Conservation (phyloP, 257 asterid species). For the Prunella vulgaris region DNA sequence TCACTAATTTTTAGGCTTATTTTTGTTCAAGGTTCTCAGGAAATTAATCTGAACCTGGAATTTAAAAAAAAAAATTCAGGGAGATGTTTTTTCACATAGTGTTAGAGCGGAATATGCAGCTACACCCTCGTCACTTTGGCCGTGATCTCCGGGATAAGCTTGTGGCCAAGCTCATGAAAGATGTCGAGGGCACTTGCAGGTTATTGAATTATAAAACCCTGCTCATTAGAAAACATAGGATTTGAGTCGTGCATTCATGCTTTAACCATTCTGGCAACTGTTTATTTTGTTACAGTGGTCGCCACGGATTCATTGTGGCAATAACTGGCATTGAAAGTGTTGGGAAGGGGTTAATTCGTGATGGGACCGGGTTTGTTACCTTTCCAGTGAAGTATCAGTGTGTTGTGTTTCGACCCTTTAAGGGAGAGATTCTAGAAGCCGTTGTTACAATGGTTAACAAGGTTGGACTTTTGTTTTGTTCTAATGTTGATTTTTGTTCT, state of each 20-base stretch:
- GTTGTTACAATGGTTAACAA: conserved; percentile 98
- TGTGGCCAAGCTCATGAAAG: conserved; percentile 90
- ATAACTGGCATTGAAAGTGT: conserved; percentile 89
- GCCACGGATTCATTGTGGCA: conserved; percentile 93
- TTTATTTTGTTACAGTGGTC: conserved; percentile 45
- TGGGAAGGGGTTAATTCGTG: conserved; percentile 91
- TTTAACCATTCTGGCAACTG: not conserved
- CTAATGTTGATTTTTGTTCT: not conserved
- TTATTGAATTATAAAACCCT: conserved; percentile 9
- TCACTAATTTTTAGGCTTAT: not conserved
- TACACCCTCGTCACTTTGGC: conserved; percentile 97
- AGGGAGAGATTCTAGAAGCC: conserved; percentile 89
- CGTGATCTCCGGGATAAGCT: conserved; percentile 95
- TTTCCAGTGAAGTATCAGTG: conserved; percentile 91
- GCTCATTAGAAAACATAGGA: not conserved
- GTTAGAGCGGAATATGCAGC: conserved; percentile 91
- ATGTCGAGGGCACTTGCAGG: conserved; percentile 99
- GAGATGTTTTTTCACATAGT: conserved; percentile 88
- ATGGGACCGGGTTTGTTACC: conserved; percentile 90
- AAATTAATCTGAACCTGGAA: not conserved
- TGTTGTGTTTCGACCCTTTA: conserved; percentile 91
- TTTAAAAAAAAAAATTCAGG: not conserved
- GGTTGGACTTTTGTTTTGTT: conserved; percentile 17
- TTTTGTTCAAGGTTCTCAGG: not conserved
- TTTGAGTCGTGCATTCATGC: not conserved